Evolutionary conservation across 78 protist species (phyloP), one percentile per base, ranked within the genome.

Genomic region (Dictyostelium capitatum): DNA sequence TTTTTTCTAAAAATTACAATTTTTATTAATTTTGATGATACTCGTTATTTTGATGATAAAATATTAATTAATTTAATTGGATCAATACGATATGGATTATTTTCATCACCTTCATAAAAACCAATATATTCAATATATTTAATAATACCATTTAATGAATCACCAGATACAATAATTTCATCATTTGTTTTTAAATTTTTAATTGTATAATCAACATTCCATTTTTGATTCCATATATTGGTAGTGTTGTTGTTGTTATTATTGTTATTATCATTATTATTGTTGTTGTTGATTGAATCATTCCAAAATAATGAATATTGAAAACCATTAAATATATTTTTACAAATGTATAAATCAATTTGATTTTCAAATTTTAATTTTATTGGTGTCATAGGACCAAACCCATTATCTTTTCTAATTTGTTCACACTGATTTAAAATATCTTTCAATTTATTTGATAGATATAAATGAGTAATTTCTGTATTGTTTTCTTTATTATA

Each of bases 81-180:
- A 64, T 87, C 53, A 5, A 87, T 64, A 51, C 93, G 59, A 77
- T 87, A 87, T 32, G 25, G 51, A 77, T 87, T 87, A 6, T 8
- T 30, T 41, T 87, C 93, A 65, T 74, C 84, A 51, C 93, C 93
- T 77, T 87, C 85, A 78, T 87, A 87, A 82, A 87, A 87, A 32
- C 93, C 93, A 11, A 87, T 12, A 17, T 5, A 6, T n/a, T 74
- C 77, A 9, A 87, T 87, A 87, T 46, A 87, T n/a, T 77, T 32
- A 2, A 87, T 64, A 7, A 87, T 87, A 7, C 93, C 93, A 20
- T n/a, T 19, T 10, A 64, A 25, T 4, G 0, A 6, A 50, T 70
- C 79, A 17, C 93, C 93, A 6, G 73, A 64, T 0, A 87, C 32
- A 7, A 47, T 46, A 62, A 87, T 87, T 23, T 65, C 62, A 10